These are phyloP conservation scores for Zanthoxylum bungeanum DNA, from an alignment of 345 rosid species.

Conservation along the genomic window DNA sequence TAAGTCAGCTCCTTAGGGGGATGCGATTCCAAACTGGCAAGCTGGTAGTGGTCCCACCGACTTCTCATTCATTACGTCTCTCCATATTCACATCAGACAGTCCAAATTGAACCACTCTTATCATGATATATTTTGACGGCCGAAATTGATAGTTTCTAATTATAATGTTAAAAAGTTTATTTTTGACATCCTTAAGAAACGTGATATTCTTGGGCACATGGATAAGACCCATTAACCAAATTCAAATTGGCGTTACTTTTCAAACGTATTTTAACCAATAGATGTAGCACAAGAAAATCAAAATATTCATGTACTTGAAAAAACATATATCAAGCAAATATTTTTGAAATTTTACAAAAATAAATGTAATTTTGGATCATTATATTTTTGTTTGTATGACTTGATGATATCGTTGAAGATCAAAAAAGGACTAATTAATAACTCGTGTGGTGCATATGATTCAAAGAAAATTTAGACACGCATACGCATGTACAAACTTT, in stretches of 20 bases:
- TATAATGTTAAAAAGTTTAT: neutral
- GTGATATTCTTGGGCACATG: neutral
- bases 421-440: neutral
- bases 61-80: conserved; percentile 19
- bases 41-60: conserved; percentile 23
- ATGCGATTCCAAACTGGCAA: conserved; percentile 23
- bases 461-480: conserved; percentile 12
- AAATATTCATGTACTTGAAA: too few relatives aligned
- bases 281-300: too few relatives aligned
- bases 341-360: neutral
- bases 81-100: conserved; percentile 24
- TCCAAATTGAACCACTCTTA: conserved; percentile 3
- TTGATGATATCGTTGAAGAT: conserved; percentile 33
- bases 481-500: conserved; percentile 29
- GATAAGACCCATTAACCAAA: too few relatives aligned
- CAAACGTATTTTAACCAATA: too few relatives aligned
- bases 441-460: conserved; percentile 40
- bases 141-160: neutral
- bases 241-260: too few relatives aligned
- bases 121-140: conserved; percentile 24
- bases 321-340: neutral
- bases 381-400: conserved; percentile 17
- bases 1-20: conserved; percentile 22
- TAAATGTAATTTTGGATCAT: neutral
- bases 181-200: conserved; percentile 12